Percentiles rank a stretch among this genome's conserved stretches.
Conservation (phyloP, 2,329 filamentous ascomycete genomes). For the Aspergillus sp. region DNA sequence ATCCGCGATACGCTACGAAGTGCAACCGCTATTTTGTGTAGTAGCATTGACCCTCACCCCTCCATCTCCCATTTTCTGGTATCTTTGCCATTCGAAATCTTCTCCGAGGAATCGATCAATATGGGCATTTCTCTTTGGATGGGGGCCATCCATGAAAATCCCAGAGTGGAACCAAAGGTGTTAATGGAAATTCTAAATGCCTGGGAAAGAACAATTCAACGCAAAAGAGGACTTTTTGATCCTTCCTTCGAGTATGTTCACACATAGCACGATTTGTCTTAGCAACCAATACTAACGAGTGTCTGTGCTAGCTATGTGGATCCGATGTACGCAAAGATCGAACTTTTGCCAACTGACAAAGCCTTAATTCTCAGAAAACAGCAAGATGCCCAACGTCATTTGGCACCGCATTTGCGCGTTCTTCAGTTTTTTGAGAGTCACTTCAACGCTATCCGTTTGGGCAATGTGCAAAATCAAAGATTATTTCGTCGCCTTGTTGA, state of each 20-base stretch:
- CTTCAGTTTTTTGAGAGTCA: conserved; percentile 91
- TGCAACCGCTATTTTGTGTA: conserved; percentile 83
- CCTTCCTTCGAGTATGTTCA: conserved; percentile 59
- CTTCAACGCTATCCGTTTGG: conserved; percentile 87
- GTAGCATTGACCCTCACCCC: conserved; percentile 70
- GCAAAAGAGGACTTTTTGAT: conserved; percentile 78
- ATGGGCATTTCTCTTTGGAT: conserved; percentile 95
- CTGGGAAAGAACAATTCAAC: conserved; percentile 82
- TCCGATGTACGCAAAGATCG: conserved; percentile 86
- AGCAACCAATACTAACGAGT: conserved; percentile 13
- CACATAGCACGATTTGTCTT: neutral
- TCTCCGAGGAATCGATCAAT: conserved; percentile 93
- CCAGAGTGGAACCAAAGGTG: conserved; percentile 80
- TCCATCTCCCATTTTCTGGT: conserved; percentile 85
- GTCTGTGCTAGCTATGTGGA: conserved; percentile 62
- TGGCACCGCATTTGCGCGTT: conserved; percentile 82
- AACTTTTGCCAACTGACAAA: conserved; percentile 89
- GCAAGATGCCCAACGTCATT: conserved; percentile 74
- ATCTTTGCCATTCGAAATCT: conserved; percentile 86
- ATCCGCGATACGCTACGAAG: conserved; percentile 78
- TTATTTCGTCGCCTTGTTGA: conserved; percentile 80
- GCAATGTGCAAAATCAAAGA: conserved; percentile 76
- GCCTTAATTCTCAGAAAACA: conserved; percentile 71
- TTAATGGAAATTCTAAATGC: conserved; percentile 83
- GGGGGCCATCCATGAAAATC: conserved; percentile 94